Evolutionary conservation across 495 filamentous ascomycete genomes (phyloP), one percentile per base, ranked within the genome.

Genomic region (Parathielavia appendiculata): DNA sequence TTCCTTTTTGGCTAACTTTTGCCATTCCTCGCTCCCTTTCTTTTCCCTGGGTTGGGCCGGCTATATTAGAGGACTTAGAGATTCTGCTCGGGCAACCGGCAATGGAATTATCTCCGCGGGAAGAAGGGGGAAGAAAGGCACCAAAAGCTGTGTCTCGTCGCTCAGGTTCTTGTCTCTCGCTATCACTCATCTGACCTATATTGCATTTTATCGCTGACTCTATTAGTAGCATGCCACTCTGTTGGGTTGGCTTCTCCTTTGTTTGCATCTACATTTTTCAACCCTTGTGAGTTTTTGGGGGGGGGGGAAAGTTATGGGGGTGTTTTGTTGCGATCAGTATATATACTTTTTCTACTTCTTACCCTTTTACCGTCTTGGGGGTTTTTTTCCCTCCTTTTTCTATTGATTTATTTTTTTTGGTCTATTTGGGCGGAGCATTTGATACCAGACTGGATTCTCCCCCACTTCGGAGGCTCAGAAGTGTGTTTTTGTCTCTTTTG

Each of bases 61-160:
- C 20, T 36, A 16, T 58, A 22, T 22, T 64, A 66, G 58, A 66
- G 32, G 57, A 41, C 48, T 43, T 53, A 51, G 61, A 69, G 66
- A 63, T 60, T 30, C 63, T 62, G 63, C 58, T 64, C 66, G 71
- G 70, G 71, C 69, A 66, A 73, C 70, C 68, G 68, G 66, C 58
- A 63, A 59, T 58, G 59, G 55, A 60, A 59, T 55, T 47, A 34
- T 54, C 36, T 30, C 26, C 26, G 16, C 17, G 44, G 46, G 53
- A 8, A 7, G 17, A 26, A 32, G 47, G 32, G 46, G 43, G 41
- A 54, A 56, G 36, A 52, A 19, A n/a, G 11, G 5, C 17, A 11
- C 26, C 26, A 30, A 30, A 30, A 30, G 26, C 6, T 30, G 3
- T 30, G 26, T 30, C 6, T 30, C 26, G 2, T 20, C 32, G 16